Evolutionary conservation across 2,329 filamentous ascomycete genomes (phyloP), one percentile per base, ranked within the genome.

Genomic region (Colletotrichum echinochloae): DNA sequence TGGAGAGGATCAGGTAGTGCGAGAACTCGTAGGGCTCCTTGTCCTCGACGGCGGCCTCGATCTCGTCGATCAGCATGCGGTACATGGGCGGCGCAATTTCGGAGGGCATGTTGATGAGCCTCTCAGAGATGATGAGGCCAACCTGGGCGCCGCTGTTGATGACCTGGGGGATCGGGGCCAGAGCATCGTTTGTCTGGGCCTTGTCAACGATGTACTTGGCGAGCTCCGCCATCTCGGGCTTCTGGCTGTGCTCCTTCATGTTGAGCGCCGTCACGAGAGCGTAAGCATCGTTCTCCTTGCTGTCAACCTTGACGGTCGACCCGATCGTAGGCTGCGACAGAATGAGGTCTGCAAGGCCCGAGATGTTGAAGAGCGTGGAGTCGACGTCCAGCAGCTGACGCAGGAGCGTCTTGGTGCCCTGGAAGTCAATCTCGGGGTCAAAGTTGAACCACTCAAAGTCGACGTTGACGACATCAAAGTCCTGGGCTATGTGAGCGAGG

Each of bases 371-470:
- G 37, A 97, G 86, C 71, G 91, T 88, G 56, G 92, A 88, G 82
- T 99, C 96, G 64, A 93, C 89, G 80, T 98, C 96, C 80, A 99
- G 91, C 51, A 99, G 89, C 81, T 99, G 96, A 71, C 95, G 92
- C 70, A 98, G 83, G 9, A 99, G 89, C 12, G 90, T 92, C 81
- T 98, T 98, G 76, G 97, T 89, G 69, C 96, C 96, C 82, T 98
- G 95, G 81, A 98, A 98, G 81, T 99, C 96, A 76, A 97, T 88
- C 9, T 92, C 90, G 2, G 93, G 87, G 76, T 96, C 92, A 73
- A 95, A 97, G 82, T 98, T 97, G 84, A 98, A 99, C 93, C 94
- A 98, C 84, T 99, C 96, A 77, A 99, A 99, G 74, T 98, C 95
- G 68, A 98, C 94, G 78, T 98, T 92, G 74, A 99, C 90, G 80